Evolutionary conservation across 2,329 filamentous ascomycete species (phyloP), one percentile per base, ranked within the genome.

Genomic region (Colletotrichum siamense): DNA sequence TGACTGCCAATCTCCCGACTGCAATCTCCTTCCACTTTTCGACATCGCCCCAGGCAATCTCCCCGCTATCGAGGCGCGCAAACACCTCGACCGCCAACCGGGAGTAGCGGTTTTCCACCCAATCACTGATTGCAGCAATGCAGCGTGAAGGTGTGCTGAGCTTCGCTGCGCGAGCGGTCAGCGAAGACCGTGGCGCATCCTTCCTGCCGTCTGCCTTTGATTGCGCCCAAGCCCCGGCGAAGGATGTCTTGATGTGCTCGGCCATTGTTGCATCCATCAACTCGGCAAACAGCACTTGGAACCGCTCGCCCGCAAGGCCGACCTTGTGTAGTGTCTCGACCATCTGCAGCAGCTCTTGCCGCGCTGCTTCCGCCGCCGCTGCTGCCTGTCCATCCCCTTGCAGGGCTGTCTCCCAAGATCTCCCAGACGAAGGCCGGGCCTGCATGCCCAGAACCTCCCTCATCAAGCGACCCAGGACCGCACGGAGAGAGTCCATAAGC

Each of bases 11-110:
- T 61, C 93, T 90, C 4, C 91, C 91, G 61, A 95, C 84, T 18
- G 93, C 93, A 79, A 94, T 92, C 55, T 94, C 91, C 81, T 94
- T 93, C 91, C 94, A 95, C 77, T 91, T 91, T 78, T 92, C 90
- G 57, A 94, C 87, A 76, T 95, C 89, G 18, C 85, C 83, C 84
- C 89, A 88, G 8, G 88, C 87, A 30, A 92, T 82, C 55, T 83
- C 80, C 44, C 85, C 81, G 22, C 83, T 84, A 7, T 84, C 87
- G 12, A 91, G 83, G 22, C 85, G 85, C 73, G 85, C 86, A 74
- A 94, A 87, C 10, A 94, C 90, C 80, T 94, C 89, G 63, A 92
- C 89, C 16, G 92, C 91, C 44, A 95, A 86, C 10, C 92, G 91
- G 7, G 90, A 89, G 80, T 95, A 95, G 62, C 90, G 87, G 73